phyloP scores from a whole-genome alignment of 2,329 filamentous ascomycete species.

The Claviceps quebecensis region DNA sequence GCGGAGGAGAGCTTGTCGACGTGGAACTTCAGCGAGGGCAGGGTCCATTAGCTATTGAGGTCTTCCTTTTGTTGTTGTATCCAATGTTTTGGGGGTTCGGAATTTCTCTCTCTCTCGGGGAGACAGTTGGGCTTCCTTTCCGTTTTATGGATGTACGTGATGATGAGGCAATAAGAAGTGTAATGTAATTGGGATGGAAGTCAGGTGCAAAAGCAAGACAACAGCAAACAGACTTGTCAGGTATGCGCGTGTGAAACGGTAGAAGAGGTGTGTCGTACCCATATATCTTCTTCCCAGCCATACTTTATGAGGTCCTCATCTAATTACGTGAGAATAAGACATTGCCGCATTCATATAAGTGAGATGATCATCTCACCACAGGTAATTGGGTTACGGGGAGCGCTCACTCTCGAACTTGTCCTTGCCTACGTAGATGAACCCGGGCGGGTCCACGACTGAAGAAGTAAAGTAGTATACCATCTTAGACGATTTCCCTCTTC shows the following conservation, averaged over 20 bases:
- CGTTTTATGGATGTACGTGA: too few relatives aligned
- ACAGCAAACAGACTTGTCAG: background rate
- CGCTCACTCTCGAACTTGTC: slow-evolving; percentile 93
- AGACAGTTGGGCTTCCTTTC: too few relatives aligned
- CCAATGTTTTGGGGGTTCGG: too few relatives aligned
- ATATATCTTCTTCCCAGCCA: slow-evolving; percentile 91
- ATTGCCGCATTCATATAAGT: background rate
- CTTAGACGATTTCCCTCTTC: too few relatives aligned
- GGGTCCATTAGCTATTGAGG: background rate
- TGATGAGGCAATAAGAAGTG: too few relatives aligned
- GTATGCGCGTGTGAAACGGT: background rate
- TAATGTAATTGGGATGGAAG: too few relatives aligned
- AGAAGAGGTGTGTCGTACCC: slow-evolving; percentile 22
- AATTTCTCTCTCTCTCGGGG: too few relatives aligned
- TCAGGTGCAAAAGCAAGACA: background rate
- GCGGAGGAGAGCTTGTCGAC: slow-evolving; percentile 94
- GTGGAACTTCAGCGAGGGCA: slow-evolving; percentile 54
- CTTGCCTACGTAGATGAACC: slow-evolving; percentile 91
- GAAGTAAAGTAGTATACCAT: slow-evolving; percentile 98
- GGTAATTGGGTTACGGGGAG: background rate
- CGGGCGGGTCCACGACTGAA: slow-evolving; percentile 64
- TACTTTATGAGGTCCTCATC: slow-evolving; percentile 94
- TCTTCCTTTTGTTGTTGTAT: background rate
- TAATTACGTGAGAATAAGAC: slow-evolving; percentile 23
- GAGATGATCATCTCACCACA: background rate